Evolutionary conservation across 345 rosid species (phyloP).

Genomic region (Tarenaya hassleriana): DNA sequence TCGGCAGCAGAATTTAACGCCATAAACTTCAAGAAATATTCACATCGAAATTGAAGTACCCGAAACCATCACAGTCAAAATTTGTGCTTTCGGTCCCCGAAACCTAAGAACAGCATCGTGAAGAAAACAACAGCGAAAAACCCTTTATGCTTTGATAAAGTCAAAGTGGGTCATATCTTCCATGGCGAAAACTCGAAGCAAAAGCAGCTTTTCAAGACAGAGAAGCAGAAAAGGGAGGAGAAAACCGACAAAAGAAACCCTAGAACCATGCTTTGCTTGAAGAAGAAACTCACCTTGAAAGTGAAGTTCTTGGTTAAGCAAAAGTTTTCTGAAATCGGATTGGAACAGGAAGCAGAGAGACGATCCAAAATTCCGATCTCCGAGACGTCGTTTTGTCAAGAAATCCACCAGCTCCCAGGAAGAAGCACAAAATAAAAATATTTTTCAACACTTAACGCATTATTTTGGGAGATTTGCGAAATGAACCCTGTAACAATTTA

Average conservation of each 20-base stretch:
- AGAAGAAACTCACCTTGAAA: slow-evolving; percentile 18
- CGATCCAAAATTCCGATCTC: slow-evolving; percentile 29
- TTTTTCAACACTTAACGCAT: no score
- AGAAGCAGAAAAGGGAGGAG: background rate
- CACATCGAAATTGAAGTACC: slow-evolving; percentile 7
- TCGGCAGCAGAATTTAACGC: slow-evolving; percentile 4
- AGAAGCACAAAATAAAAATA: background rate
- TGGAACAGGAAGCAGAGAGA: slow-evolving; percentile 21
- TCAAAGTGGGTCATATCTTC: slow-evolving; percentile 26
- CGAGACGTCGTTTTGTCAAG: slow-evolving; percentile 28
- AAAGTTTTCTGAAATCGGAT: slow-evolving; percentile 12
- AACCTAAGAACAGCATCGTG: background rate
- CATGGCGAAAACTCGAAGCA: slow-evolving; percentile 5
- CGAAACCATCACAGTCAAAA: no score
- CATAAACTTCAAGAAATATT: background rate
- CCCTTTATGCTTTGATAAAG: slow-evolving; percentile 10
- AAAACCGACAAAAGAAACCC: slow-evolving; percentile 10
- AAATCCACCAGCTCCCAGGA: slow-evolving; percentile 18
- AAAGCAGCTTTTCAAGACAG: slow-evolving; percentile 18
- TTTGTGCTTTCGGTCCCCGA: background rate
- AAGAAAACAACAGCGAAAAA: background rate
- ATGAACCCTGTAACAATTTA: slow-evolving; percentile 7
- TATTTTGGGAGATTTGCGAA: slow-evolving; percentile 6
- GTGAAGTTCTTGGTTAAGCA: slow-evolving; percentile 1
- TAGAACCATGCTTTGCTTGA: slow-evolving; percentile 1